Percentiles rank a stretch among this genome's conserved stretches.
Evolutionary conservation across 495 filamentous ascomycete genomes (phyloP).

Genomic region (Aspergillus mulundensis): DNA sequence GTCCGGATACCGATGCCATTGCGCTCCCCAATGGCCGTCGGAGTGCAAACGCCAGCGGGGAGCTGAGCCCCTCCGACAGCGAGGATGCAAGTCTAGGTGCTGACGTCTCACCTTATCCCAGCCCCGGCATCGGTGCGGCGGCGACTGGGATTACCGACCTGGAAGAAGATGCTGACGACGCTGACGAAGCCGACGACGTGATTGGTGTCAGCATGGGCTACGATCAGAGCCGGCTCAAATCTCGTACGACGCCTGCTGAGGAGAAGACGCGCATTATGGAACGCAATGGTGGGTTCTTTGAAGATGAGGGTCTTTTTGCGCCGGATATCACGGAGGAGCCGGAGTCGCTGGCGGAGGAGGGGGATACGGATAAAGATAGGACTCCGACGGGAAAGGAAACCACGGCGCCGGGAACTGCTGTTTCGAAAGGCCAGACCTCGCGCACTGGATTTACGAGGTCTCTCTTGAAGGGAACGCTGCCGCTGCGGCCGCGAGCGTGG

Average conservation of each 20-base stretch:
- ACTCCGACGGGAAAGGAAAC: not conserved
- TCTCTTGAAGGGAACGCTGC: slow-evolving; percentile 35
- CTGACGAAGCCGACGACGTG: slow-evolving; percentile 54
- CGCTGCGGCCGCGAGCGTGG: slow-evolving; percentile 38
- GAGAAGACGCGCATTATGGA: slow-evolving; percentile 73
- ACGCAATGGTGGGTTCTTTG: slow-evolving; percentile 51
- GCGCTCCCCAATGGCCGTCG: not conserved
- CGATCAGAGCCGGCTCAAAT: slow-evolving; percentile 65
- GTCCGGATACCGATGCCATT: slow-evolving; percentile 1
- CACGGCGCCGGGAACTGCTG: not conserved
- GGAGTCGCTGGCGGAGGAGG: slow-evolving; percentile 11
- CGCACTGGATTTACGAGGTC: slow-evolving; percentile 40
- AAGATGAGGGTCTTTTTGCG: slow-evolving; percentile 31
- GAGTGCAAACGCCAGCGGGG: not conserved
- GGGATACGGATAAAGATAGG: not conserved
- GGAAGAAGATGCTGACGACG: not conserved
- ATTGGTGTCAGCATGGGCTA: slow-evolving; percentile 75
- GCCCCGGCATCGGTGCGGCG: slow-evolving; percentile 14
- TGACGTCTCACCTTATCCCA: not conserved
- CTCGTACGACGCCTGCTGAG: slow-evolving; percentile 64
- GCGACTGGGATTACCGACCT: not conserved
- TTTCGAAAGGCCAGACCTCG: slow-evolving; percentile 11
- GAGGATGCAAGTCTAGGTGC: slow-evolving; percentile 20
- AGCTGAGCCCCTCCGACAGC: slow-evolving; percentile 30
- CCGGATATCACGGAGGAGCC: slow-evolving; percentile 36